A percentile compares a stretch with the other conserved stretches of the same genome.
These are phyloP conservation scores for Cupressus sempervirens DNA, from an alignment of 75 land plant genomes.

Conservation along the genomic window DNA sequence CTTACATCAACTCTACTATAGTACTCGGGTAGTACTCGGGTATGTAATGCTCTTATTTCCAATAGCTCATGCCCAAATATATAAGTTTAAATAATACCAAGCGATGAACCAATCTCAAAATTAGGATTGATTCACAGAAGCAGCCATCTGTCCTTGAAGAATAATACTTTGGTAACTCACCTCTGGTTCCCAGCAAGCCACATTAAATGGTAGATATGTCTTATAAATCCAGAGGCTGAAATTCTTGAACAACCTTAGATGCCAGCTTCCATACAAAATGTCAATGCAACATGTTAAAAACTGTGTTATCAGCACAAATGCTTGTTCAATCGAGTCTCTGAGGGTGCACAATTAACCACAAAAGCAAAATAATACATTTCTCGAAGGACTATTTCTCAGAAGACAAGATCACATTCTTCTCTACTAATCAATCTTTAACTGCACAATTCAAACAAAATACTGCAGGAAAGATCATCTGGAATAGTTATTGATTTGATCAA, in stretches of 20 bases:
- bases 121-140: too few relatives aligned
- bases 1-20: too few relatives aligned
- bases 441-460: not conserved
- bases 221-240: not conserved
- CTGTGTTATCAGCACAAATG: not conserved
- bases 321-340: not conserved
- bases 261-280: not conserved
- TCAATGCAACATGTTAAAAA: not conserved
- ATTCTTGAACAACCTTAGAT: not conserved
- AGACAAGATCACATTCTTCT: not conserved
- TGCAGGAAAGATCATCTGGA: not conserved
- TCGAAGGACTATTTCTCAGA: not conserved
- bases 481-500: not conserved
- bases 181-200: too few relatives aligned
- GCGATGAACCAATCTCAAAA: too few relatives aligned
- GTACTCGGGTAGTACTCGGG: too few relatives aligned
- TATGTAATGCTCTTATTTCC: too few relatives aligned
- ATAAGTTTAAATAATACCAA: too few relatives aligned
- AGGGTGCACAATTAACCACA: not conserved
- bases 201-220: too few relatives aligned
- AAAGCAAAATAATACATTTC: not conserved
- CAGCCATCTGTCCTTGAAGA: too few relatives aligned
- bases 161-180: too few relatives aligned
- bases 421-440: not conserved
- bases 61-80: too few relatives aligned